Conservation (phyloP, 208 protist genomes). For the Vickermania ingenoplastis region DNA sequence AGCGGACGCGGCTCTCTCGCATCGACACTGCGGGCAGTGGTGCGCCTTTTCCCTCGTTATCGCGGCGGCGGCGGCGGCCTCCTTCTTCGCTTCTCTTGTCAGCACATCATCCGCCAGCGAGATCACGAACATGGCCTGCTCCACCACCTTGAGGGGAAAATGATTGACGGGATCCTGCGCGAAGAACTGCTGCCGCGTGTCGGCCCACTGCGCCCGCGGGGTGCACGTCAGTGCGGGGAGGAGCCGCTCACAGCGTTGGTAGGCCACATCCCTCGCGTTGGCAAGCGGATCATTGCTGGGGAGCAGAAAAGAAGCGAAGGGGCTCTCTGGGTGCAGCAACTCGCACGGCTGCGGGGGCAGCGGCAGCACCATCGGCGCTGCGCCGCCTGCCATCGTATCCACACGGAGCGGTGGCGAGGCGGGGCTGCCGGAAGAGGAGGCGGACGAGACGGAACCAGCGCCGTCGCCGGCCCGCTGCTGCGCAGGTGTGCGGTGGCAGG, state of each 20-base stretch:
- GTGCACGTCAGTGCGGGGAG: slow-evolving; percentile 62
- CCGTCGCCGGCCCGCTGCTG: too few relatives aligned
- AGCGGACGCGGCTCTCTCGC: too few relatives aligned
- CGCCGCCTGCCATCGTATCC: too few relatives aligned
- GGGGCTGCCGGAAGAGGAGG: too few relatives aligned
- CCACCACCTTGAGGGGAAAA: slow-evolving; percentile 42
- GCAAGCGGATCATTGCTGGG: slow-evolving; percentile 2
- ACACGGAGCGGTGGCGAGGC: too few relatives aligned
- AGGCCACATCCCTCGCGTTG: slow-evolving; percentile 14
- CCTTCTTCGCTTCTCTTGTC: neutral
- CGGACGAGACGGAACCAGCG: too few relatives aligned
- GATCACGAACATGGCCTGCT: slow-evolving; percentile 75
- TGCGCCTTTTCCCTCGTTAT: slow-evolving; percentile 3
- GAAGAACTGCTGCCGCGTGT: slow-evolving; percentile 51
- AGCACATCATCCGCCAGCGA: slow-evolving; percentile 41
- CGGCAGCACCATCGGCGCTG: neutral
- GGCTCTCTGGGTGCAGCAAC: neutral
- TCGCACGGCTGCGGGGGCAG: neutral
- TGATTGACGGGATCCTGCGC: slow-evolving; percentile 66
- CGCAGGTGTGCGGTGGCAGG: too few relatives aligned
- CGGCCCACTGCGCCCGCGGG: slow-evolving; percentile 60
- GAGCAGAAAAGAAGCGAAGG: slow-evolving; percentile 1
- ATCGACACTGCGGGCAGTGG: slow-evolving; percentile 21
- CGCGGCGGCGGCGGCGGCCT: slow-evolving; percentile 5
- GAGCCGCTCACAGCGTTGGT: slow-evolving; percentile 36